Base-by-base conservation (phyloP, 2,329 filamentous ascomycete genomes). In the Cercospora janseana region DNA sequence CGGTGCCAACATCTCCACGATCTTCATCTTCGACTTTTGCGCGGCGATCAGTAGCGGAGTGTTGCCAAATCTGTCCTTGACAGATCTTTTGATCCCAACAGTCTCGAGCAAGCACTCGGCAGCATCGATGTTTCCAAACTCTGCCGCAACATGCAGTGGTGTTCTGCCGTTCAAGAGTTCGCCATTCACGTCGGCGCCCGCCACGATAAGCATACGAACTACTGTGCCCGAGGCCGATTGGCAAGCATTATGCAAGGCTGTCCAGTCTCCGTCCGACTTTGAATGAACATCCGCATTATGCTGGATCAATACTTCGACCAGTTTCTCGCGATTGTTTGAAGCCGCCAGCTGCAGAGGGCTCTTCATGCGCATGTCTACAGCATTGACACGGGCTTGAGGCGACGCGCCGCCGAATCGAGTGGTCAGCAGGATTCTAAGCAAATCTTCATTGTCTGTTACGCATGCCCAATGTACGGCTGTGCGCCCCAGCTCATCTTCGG, bases 211-310 rank as follows among this genome's bases (percentile, higher is more conserved):
- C 9, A 57, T 43, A 26, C 57, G 51, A 5, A 64, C 51, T 10
- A 62, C 43, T 9, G 51, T 26, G n/a, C 23, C 18, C 3, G 52
- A 48, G 18, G 46, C 54, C 6, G 55, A 47, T 8, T 49, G 49
- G n/a, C 55, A 56, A 42, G 59, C 49, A 46, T 59, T 54, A 67
- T 98, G 93, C 60, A 98, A 74, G 3, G 92, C 89, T 0, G 91
- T 95, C 69, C 96, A 92, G 23, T 91, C 92, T 58, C 91, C 86
- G 68, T 95, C 89, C 62, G 97, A 93, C 27, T 80, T 83, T 31
- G 88, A 85, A 69, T 94, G 88, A 7, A 95, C 88, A 66, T 90
- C 92, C 32, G 93, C 92, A 44, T 92, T 92, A 91, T 92, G 96
- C 61, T 90, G 83, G 54, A 97, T 73, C 59, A 95, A 92, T 38